Evolutionary conservation across 495 filamentous ascomycete species (phyloP).

Genomic region (Acidiella bohemica): DNA sequence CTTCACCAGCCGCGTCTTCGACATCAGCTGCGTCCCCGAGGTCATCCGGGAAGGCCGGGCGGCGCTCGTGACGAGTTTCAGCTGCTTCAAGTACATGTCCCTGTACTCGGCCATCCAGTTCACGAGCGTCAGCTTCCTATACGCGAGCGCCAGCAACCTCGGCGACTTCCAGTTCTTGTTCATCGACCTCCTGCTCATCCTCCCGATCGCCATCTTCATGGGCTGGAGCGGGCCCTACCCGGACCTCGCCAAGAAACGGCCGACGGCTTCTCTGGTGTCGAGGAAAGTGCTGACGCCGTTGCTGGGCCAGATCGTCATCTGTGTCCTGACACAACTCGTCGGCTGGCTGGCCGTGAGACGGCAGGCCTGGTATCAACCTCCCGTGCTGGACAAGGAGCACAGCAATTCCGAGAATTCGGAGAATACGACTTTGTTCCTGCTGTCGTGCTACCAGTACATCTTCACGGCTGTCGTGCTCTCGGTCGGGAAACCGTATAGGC

Average conservation of each 20-base stretch:
- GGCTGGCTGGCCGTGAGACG: slow-evolving; percentile 56
- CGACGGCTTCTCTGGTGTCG: slow-evolving; percentile 85
- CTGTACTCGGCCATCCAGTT: slow-evolving; percentile 98
- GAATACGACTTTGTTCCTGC: slow-evolving; percentile 77
- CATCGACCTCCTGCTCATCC: slow-evolving; percentile 83
- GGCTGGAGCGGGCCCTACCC: slow-evolving; percentile 84
- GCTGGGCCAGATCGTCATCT: slow-evolving; percentile 75
- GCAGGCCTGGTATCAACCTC: slow-evolving; percentile 80
- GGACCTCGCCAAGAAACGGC: slow-evolving; percentile 64
- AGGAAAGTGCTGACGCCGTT: slow-evolving; percentile 84
- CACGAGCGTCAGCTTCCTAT: slow-evolving; percentile 95
- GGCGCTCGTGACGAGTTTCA: slow-evolving; percentile 92
- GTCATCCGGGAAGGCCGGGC: slow-evolving; percentile 89
- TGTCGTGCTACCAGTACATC: slow-evolving; percentile 91
- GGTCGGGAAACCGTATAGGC: slow-evolving; percentile 77
- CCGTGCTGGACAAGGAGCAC: slow-evolving; percentile 55
- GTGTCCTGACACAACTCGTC: slow-evolving; percentile 61
- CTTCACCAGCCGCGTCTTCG: slow-evolving; percentile 90
- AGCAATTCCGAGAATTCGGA: slow-evolving; percentile 81
- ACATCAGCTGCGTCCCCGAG: slow-evolving; percentile 91
- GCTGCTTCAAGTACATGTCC: slow-evolving; percentile 99
- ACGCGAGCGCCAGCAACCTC: slow-evolving; percentile 87
- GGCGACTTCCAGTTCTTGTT: slow-evolving; percentile 97
- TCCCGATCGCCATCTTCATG: slow-evolving; percentile 98
- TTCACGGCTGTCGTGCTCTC: slow-evolving; percentile 76